A percentile compares a stretch with the other conserved stretches of the same genome.
These are phyloP conservation scores for Magnolia kwangsiensis DNA, from an alignment of 164 flowering plant species.

Conservation along the genomic window DNA sequence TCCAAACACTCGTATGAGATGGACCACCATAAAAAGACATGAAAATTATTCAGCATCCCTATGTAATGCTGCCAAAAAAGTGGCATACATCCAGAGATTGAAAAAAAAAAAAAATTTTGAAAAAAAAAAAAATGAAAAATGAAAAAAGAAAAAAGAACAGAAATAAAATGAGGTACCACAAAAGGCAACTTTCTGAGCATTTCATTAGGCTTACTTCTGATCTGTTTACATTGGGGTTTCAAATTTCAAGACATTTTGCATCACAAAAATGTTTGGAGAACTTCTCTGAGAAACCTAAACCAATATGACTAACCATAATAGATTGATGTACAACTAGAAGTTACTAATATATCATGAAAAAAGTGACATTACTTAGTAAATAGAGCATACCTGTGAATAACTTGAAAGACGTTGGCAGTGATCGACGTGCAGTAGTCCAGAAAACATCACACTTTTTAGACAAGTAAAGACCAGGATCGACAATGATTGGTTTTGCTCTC, in stretches of 20 bases:
- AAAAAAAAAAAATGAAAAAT: not conserved
- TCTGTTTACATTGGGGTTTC: not conserved
- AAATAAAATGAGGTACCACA: not conserved
- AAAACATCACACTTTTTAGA: conserved; percentile 78
- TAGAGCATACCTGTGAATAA: conserved; percentile 69
- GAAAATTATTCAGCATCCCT: not conserved
- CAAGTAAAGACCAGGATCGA: conserved; percentile 92
- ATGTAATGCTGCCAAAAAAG: not conserved
- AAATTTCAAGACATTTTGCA: not conserved
- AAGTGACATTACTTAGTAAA: not conserved
- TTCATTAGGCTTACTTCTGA: not conserved
- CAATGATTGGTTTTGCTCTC: conserved; percentile 79
- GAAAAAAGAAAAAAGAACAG: not conserved
- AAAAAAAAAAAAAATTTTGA: not conserved
- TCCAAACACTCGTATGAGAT: not conserved
- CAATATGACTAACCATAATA: not conserved
- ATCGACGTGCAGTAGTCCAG: conserved; percentile 62
- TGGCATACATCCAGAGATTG: not conserved
- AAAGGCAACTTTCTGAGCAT: not conserved
- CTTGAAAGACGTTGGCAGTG: conserved; percentile 81
- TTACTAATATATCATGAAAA: not conserved
- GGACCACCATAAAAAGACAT: not conserved
- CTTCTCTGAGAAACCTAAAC: conserved; percentile 1
- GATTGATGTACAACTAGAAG: not conserved
- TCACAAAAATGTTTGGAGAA: not conserved